Base-by-base conservation (phyloP, 495 filamentous ascomycete genomes). In the Tuber brumale region DNA sequence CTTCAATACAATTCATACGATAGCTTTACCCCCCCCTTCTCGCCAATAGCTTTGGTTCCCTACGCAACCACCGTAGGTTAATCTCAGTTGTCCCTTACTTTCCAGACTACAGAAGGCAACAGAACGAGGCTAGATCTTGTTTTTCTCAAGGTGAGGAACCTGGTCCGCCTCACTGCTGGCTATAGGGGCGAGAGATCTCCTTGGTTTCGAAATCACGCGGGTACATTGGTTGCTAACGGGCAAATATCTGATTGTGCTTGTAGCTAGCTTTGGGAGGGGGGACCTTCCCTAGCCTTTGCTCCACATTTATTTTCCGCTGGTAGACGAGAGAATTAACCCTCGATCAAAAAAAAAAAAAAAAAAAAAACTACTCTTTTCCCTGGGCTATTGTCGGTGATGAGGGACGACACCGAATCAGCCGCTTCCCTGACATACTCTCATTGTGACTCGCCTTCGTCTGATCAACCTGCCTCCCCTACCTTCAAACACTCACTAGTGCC, bases 381-480 rank as follows among this genome's bases (percentile, higher is more conserved):
- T 66, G 6, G 57, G 57, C 27, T 35, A 27, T 66, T 66, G 57
- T 66, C 57, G 57, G 57, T 66, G 57, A 66, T 66, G 57, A 61
- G 57, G 57, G 57, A 66, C 57, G 57, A 66, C 57, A 18, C 57
- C 57, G 57, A 66, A 66, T 35, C 57, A 18, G 31, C 57, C 57
- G 57, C 57, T 35, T n/a, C 57, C 31, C 27, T 35, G 27, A 3
- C 57, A 66, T 35, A 66, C 57, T 2, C 57, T 14, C 57, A 66
- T 35, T 66, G 57, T 51, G 76, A 79, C 61, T 76, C 78, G 72
- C 73, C 73, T 80, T 80, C 73, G 70, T 70, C 77, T 5, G 73
- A 76, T 72, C 51, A 77, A 70, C 75, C 78, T 48, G 70, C 78
- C 39, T 80, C 78, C 18, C 78, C 78, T 43, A 70, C 71, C 48